Base-by-base conservation (phyloP, 805 yeast genomes). In the Starmerella vitae region DNA sequence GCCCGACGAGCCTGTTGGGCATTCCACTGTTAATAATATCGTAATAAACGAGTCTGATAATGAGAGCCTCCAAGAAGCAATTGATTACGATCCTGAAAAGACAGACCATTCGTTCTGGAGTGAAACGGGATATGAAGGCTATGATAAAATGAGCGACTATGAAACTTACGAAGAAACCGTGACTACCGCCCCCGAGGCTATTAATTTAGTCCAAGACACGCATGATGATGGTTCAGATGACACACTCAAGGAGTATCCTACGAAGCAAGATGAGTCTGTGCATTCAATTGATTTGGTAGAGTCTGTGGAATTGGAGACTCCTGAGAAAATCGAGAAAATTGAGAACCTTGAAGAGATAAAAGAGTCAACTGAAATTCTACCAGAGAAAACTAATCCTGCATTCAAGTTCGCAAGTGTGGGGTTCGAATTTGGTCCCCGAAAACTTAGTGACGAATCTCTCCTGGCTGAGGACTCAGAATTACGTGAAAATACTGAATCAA, bases 1-100 rank as follows among this genome's bases (percentile, higher is more conserved):
- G 15, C 33, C 29, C 18, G 44, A 34, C 12, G 39, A 28, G 12
- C 37, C 34, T 15, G 18, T 20, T 8, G 39, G 35, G 20, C 34
- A 27, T 13, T 33, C 33, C 18, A 40, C 21, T 13, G 39, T 8
- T 13, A 17, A 25, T 1, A 30, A 28, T 20, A 33, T 30, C 5
- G 39, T 26, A 3, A 36, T 14, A 21, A 15, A 29, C 7, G 39
- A 29, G 17, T 34, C 17, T 9, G 39, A 32, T 4, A 25, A 20
- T 5, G 34, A 20, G 13, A 20, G n/a, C 26, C 17, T 13, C 12
- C 25, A 5, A 6, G 26, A 7, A 8, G 20, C 7, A 26, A n/a
- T n/a, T n/a, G 34, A 33, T 17, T 33, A 20, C 15, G 36, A 33
- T 24, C 19, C 36, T 15, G 30, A 33, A 22, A 6, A 5, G 17